Evolutionary conservation across 1,284 basidiomycete genomes (phyloP), one percentile per base, ranked within the genome.

Genomic region (Naganishia albida): DNA sequence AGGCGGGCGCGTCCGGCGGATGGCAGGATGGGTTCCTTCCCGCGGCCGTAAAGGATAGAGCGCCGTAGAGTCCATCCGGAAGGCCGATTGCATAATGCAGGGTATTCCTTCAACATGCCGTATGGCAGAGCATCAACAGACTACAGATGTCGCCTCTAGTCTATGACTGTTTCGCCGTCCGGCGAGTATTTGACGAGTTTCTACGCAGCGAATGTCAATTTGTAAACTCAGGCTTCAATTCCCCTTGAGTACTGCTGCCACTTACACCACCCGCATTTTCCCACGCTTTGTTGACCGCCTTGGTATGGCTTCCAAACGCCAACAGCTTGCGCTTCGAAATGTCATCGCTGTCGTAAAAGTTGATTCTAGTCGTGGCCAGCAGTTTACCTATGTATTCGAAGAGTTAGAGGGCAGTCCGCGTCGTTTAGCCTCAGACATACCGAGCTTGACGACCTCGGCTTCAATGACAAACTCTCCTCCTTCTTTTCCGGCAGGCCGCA

Each of bases 231-330:
- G n/a, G 23, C 7, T 6, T 4, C 26, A 53, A 8, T 34, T 13
- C 23, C 15, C 16, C 7, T 18, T 3, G n/a, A n/a, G n/a, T 15
- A 6, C 15, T 7, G 15, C 10, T 7, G 50, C 34, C 7, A 65
- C 63, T 64, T 38, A 67, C 67, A 13, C 67, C 67, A 20, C 67
- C 67, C 15, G 64, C 64, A 42, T 43, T 42, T 40, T 65, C 53
- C 67, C 67, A 68, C 20, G 67, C 67, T 18, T 63, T 50, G 40
- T 60, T 64, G 25, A 80, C 74, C 44, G 74, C 72, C 67, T 80
- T 80, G 23, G 78, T 80, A 70, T 80, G 78, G 48, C 69, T 71
- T 13, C 77, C 78, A 66, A 73, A 77, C 4, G 78, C 78, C n/a
- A 78, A 73, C 15, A 79, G 57, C 67, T 75, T 75, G 38, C 67